A percentile compares a stretch with the other conserved stretches of the same genome.
These are phyloP conservation scores for Sparassis latifolia DNA, from an alignment of 1,284 basidiomycete species.

Conservation along the genomic window DNA sequence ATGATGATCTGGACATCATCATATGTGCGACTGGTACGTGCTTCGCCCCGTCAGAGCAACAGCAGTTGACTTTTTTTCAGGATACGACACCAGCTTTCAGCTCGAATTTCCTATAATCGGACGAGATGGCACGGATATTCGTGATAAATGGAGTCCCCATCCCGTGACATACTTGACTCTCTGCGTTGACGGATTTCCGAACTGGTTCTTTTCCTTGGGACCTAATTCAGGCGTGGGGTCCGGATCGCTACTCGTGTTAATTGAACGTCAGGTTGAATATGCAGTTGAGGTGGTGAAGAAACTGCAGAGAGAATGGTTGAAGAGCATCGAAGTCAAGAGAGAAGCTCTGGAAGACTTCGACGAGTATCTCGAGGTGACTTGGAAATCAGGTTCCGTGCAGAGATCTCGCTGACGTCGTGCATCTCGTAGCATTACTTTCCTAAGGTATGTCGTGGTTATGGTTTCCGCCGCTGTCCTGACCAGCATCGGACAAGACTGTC, in stretches of 20 bases:
- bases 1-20: slow-evolving; percentile 51
- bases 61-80: slow-evolving; percentile 13
- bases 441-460: slow-evolving; percentile 24
- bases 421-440: slow-evolving; percentile 36
- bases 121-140: slow-evolving; percentile 38
- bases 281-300: slow-evolving; percentile 46
- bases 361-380: slow-evolving; percentile 38
- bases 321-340: slow-evolving; percentile 51
- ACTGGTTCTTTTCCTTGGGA: slow-evolving; percentile 50
- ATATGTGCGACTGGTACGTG: slow-evolving; percentile 24
- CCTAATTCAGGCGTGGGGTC: slow-evolving; percentile 51
- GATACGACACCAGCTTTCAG: slow-evolving; percentile 48
- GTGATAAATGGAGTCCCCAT: slow-evolving; percentile 44
- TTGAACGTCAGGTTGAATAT: slow-evolving; percentile 53
- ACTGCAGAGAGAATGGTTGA: slow-evolving; percentile 51
- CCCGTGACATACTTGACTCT: slow-evolving; percentile 50
- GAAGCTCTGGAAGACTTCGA: slow-evolving; percentile 58
- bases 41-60: slow-evolving; percentile 34
- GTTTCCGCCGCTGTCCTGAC: not conserved
- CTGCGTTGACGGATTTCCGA: slow-evolving; percentile 55
- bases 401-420: not conserved
- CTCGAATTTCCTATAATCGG: slow-evolving; percentile 49
- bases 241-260: slow-evolving; percentile 43
- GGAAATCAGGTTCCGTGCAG: not conserved
- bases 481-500: slow-evolving; percentile 36